Evolutionary conservation across 345 rosid genomes (phyloP), one percentile per base, ranked within the genome.

Genomic region (Leavenworthia alabamica): DNA sequence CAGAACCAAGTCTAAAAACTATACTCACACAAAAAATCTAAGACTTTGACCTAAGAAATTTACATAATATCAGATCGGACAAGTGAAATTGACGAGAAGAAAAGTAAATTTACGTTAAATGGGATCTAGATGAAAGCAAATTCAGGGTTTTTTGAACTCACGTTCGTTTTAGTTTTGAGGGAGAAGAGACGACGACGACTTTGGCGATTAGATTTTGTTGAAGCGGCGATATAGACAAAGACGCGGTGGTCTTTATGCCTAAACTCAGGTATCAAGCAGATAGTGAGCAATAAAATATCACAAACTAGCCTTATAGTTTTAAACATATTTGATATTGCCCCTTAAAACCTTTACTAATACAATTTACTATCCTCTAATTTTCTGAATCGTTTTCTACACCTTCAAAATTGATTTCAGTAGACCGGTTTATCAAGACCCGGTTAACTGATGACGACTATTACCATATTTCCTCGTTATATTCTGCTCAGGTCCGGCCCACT

Each of bases 151-250:
- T 48, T 39, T 23, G 40, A 55, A 5, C 11, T 56, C 27, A 48
- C 65, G 13, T 56, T 56, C 59, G 60, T 31, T 23, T 35, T 60
- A n/a, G 31, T 0, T 26, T 63, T 29, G 13, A n/a, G 39, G 5
- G 54, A 49, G 45, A 50, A 59, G 50, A 62, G n/a, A n/a, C n/a
- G n/a, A n/a, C n/a, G 53, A 63, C 68, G 70, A 56, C 39, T 57
- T 24, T n/a, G 2, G 65, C 60, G 75, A 63, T 71, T 50, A 64
- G 75, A 71, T 71, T 70, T 71, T 57, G 15, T 4, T 3, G 62
- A 33, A 58, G 51, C 60, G 53, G n/a, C n/a, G n/a, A n/a, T n/a
- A 56, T 64, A 43, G 1, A 46, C 57, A 62, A 68, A 62, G 69
- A 70, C 74, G 68, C n/a, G n/a, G n/a, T n/a, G n/a, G n/a, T n/a